phyloP scores from a whole-genome alignment of 257 asterid genomes.

The Knoxia roxburghii region DNA sequence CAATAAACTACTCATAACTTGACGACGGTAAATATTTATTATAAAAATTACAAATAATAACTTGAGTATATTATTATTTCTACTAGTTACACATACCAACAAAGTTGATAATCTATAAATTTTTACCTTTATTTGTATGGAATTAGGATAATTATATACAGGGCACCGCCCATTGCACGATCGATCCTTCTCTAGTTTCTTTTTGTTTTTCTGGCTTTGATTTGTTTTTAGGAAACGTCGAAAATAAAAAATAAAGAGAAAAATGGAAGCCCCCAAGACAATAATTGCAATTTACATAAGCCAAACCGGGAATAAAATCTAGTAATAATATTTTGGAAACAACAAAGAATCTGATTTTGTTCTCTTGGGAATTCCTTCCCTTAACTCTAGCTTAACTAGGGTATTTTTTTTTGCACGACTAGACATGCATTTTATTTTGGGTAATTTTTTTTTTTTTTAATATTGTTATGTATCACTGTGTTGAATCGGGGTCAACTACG shows the following conservation, averaged over 20 bases:
- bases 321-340: slow-evolving; percentile 19
- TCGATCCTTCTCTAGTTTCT: slow-evolving; percentile 16
- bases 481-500: no score
- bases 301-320: slow-evolving; percentile 30
- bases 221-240: background rate
- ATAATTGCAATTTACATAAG: slow-evolving; percentile 1
- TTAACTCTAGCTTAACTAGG: no score
- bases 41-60: no score
- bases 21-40: no score
- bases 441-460: no score
- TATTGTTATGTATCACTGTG: no score
- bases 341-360: slow-evolving; percentile 39
- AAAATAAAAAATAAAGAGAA: background rate
- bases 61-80: no score
- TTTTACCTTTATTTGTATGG: no score
- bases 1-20: no score
- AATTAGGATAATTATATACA: slow-evolving; percentile 10
- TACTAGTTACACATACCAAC: no score
- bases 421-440: no score
- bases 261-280: background rate
- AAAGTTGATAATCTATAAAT: no score
- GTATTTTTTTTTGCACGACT: slow-evolving; percentile 55
- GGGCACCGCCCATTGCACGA: slow-evolving; percentile 47
- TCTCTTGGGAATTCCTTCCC: slow-evolving; percentile 33
- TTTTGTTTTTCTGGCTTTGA: background rate